Evolutionary conservation across 148 eudicot species (phyloP).

Genomic region (Vaccinium darrowii): DNA sequence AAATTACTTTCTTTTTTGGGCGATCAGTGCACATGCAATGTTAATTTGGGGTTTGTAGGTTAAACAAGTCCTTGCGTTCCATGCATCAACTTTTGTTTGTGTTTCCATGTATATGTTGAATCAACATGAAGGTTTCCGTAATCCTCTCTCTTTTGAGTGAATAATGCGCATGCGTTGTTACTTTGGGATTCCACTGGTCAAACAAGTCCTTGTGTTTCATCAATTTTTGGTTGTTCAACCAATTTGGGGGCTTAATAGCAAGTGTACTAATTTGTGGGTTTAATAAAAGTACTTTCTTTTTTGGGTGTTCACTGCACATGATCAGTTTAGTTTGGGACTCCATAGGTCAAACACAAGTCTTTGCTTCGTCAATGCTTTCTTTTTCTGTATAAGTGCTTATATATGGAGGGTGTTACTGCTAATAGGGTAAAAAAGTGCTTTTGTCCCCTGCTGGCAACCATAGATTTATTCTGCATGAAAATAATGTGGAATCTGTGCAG

Average conservation of each 20-base stretch:
- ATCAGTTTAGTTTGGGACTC: neutral
- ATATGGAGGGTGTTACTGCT: conserved; percentile 11
- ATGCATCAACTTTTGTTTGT: neutral
- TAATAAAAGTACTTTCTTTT: neutral
- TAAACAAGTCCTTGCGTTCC: neutral
- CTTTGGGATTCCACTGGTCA: neutral
- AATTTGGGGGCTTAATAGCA: neutral
- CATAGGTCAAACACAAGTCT: neutral
- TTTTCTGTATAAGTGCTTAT: conserved; percentile 8
- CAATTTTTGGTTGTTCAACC: neutral
- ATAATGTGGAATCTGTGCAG: conserved; percentile 34
- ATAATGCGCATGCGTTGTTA: neutral
- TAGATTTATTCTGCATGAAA: neutral
- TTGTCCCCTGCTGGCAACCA: neutral
- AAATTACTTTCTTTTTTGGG: neutral
- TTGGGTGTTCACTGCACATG: neutral
- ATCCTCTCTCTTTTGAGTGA: neutral
- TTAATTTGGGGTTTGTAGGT: neutral
- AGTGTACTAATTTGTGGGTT: conserved; percentile 1
- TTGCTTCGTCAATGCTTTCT: neutral
- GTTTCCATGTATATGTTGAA: neutral
- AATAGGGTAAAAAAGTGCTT: neutral
- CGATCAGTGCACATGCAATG: neutral
- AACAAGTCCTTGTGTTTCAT: neutral
- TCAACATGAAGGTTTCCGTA: neutral